phyloP scores from a whole-genome alignment of 305 asterid genomes.

The Fraxinus angustifolia region DNA sequence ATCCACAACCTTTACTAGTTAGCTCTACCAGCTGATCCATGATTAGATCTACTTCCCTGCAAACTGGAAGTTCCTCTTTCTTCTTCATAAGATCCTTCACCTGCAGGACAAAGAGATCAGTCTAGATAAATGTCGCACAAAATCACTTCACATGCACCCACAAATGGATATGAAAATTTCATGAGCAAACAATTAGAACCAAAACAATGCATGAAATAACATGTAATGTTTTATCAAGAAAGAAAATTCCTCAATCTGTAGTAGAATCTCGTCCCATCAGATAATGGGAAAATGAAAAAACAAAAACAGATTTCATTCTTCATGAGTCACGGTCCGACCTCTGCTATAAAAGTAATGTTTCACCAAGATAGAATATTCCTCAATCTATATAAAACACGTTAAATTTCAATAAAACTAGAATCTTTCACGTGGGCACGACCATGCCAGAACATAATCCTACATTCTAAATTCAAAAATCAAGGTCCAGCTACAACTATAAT shows the following conservation, averaged over 20 bases:
- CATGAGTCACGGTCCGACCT: background rate
- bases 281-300: background rate
- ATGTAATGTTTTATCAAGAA: background rate
- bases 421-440: background rate
- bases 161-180: background rate
- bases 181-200: background rate
- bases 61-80: slow-evolving; percentile 72
- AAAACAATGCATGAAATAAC: background rate
- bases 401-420: background rate
- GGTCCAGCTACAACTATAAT: background rate
- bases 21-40: slow-evolving; percentile 93
- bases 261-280: background rate
- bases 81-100: slow-evolving; percentile 93
- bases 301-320: background rate
- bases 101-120: slow-evolving; percentile 30
- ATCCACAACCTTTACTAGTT: slow-evolving; percentile 88
- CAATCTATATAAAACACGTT: background rate
- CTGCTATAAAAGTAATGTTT: background rate
- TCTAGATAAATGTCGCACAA: background rate
- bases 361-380: background rate
- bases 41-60: slow-evolving; percentile 73
- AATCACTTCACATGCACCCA: background rate
- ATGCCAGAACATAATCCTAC: slow-evolving; percentile 3
- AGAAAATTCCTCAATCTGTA: background rate
- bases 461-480: background rate